phyloP scores from a whole-genome alignment of 1,284 basidiomycete species.

The Mycena sp. region DNA sequence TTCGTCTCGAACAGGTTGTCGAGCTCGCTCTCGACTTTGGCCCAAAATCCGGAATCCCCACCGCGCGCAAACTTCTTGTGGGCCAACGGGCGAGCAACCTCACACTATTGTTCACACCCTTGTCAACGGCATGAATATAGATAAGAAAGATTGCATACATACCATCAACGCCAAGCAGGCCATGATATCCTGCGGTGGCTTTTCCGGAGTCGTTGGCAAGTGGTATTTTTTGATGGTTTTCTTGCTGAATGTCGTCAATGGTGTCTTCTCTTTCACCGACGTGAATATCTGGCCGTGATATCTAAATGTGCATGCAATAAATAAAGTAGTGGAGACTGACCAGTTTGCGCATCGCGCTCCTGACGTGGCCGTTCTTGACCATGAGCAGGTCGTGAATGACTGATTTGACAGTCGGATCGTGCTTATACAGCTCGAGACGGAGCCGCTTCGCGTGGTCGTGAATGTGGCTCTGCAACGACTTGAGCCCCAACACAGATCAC shows the following conservation, averaged over 20 bases:
- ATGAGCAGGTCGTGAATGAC: neutral
- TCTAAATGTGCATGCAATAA: neutral
- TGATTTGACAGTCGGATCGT: neutral
- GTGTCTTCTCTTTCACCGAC: neutral
- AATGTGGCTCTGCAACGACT: neutral
- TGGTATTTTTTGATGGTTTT: neutral
- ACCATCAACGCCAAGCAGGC: neutral
- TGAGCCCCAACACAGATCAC: neutral
- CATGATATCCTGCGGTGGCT: neutral
- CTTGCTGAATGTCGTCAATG: neutral
- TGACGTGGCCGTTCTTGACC: neutral
- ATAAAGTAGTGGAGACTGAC: neutral
- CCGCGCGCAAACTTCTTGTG: too few relatives aligned
- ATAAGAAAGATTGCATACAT: neutral
- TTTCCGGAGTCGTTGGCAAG: neutral
- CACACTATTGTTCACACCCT: too few relatives aligned
- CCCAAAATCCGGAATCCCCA: too few relatives aligned
- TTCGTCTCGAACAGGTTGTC: too few relatives aligned
- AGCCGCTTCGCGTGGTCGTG: neutral
- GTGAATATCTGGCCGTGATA: neutral
- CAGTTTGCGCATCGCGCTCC: neutral
- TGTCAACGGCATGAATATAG: too few relatives aligned
- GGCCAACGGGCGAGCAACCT: too few relatives aligned
- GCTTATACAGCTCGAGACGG: conserved; percentile 1
- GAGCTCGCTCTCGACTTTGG: too few relatives aligned